Evolutionary conservation across 805 yeast genomes (phyloP).

Genomic region (Ogataea naganishii): DNA sequence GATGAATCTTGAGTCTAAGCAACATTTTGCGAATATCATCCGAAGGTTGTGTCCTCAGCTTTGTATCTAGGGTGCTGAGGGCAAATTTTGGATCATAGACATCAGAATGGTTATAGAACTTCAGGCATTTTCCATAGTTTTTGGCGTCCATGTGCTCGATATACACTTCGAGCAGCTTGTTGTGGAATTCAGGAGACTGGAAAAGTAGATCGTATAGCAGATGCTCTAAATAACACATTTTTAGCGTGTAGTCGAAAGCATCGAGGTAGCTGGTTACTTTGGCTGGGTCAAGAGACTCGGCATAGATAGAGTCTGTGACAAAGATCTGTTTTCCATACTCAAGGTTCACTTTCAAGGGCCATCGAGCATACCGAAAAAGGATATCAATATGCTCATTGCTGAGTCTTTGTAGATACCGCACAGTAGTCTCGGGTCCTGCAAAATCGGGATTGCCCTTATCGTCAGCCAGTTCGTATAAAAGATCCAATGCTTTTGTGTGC

Average conservation of each 20-base stretch:
- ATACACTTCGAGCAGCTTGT: constrained; percentile 36
- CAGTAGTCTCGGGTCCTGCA: constrained; percentile 33
- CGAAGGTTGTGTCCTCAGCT: constrained; percentile 9
- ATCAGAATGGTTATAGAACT: constrained; percentile 24
- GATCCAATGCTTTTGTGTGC: constrained; percentile 60
- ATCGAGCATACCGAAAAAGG: constrained; percentile 46
- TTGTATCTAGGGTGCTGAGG: constrained; percentile 24
- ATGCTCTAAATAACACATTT: constrained; percentile 44
- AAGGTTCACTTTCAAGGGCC: constrained; percentile 35
- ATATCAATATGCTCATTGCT: constrained; percentile 39
- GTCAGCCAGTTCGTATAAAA: constrained; percentile 34
- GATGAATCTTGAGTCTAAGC: constrained; percentile 42
- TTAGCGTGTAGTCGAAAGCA: constrained; percentile 14
- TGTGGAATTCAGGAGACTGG: constrained; percentile 28
- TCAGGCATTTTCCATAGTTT: constrained; percentile 23
- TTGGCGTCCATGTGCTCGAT: constrained; percentile 20
- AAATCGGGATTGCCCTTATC: constrained; percentile 13
- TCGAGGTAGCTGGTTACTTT: constrained; percentile 29
- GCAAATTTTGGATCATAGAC: constrained; percentile 31
- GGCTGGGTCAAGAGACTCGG: constrained; percentile 46
- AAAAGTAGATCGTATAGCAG: constrained; percentile 33
- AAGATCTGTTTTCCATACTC: constrained; percentile 42
- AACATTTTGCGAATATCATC: constrained; percentile 5
- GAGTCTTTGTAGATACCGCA: constrained; percentile 52
- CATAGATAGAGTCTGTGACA: constrained; percentile 52